Evolutionary conservation across 2,329 filamentous ascomycete genomes (phyloP).

Genomic region (Sarocladium strictum): DNA sequence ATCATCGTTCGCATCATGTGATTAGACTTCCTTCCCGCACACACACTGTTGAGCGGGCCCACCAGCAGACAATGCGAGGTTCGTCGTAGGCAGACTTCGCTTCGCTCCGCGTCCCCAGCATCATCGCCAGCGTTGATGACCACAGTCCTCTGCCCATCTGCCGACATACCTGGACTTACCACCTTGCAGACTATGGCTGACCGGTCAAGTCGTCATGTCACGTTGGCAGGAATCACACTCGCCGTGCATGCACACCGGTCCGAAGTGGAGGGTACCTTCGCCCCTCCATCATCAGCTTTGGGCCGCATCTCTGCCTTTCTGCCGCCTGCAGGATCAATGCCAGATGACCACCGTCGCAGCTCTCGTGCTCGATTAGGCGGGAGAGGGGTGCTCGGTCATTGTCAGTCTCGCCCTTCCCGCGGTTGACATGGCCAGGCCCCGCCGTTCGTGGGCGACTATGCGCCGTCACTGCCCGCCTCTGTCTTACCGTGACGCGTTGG

Average conservation of each 20-base stretch:
- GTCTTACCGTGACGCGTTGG: conserved; percentile 1
- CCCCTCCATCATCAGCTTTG: conserved; percentile 2
- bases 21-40: neutral
- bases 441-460: neutral
- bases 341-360: conserved; percentile 6
- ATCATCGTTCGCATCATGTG: neutral
- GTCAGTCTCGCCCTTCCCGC: neutral
- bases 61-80: neutral
- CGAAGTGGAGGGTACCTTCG: neutral
- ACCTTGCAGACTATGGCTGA: conserved; percentile 1
- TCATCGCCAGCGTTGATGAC: neutral
- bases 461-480: neutral
- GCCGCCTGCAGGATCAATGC: neutral
- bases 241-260: conserved; percentile 4
- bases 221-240: conserved; percentile 4
- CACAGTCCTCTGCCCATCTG: neutral
- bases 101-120: too few species aligned
- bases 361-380: neutral
- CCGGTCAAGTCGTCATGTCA: conserved; percentile 9
- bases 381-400: neutral
- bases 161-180: neutral
- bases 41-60: neutral
- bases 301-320: neutral
- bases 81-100: too few species aligned
- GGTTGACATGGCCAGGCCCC: neutral